These are phyloP conservation scores for Furcasterigmium furcatum DNA, from an alignment of 2,329 filamentous ascomycete species.

Conservation along the genomic window DNA sequence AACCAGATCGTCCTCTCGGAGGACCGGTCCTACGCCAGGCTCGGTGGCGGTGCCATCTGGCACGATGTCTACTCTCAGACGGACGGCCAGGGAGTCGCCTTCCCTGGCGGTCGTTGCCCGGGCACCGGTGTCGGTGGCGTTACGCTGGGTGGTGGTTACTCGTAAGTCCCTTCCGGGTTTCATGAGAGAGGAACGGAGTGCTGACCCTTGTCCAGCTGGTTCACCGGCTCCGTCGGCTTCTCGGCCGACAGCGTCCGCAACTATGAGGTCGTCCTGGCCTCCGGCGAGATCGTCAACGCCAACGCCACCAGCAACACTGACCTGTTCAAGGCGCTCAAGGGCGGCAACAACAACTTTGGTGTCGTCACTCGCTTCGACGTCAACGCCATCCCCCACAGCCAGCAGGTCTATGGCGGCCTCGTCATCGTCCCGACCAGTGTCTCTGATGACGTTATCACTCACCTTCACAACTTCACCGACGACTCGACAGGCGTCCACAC, in stretches of 20 bases:
- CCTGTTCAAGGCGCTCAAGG: constrained; percentile 10
- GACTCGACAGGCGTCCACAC: constrained; percentile 6
- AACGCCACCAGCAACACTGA: constrained; percentile 4
- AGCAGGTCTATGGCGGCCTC: constrained; percentile 23
- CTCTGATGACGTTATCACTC: constrained; percentile 5
- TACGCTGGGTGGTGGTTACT: constrained; percentile 19
- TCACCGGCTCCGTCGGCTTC: constrained; percentile 16
- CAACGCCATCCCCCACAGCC: background rate
- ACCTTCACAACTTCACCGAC: constrained; percentile 5
- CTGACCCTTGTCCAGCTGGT: constrained; percentile 7
- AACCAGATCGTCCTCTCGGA: constrained; percentile 6
- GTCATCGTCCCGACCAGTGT: constrained; percentile 28
- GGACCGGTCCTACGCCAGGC: constrained; percentile 8
- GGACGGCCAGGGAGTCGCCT: constrained; percentile 11
- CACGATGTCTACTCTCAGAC: constrained; percentile 15
- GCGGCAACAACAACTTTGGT: constrained; percentile 12
- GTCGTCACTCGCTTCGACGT: constrained; percentile 9
- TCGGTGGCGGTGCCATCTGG: constrained; percentile 17
- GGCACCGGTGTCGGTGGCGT: constrained; percentile 18
- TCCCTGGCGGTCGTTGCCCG: constrained; percentile 17
- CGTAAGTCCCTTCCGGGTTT: background rate
- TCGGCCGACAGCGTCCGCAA: constrained; percentile 17
- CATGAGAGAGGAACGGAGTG: background rate
- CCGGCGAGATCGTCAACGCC: constrained; percentile 8
- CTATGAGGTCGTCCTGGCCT: constrained; percentile 9